These are phyloP conservation scores for Entoloma clypeatum DNA, from an alignment of 1,284 basidiomycete genomes.

Conservation along the genomic window DNA sequence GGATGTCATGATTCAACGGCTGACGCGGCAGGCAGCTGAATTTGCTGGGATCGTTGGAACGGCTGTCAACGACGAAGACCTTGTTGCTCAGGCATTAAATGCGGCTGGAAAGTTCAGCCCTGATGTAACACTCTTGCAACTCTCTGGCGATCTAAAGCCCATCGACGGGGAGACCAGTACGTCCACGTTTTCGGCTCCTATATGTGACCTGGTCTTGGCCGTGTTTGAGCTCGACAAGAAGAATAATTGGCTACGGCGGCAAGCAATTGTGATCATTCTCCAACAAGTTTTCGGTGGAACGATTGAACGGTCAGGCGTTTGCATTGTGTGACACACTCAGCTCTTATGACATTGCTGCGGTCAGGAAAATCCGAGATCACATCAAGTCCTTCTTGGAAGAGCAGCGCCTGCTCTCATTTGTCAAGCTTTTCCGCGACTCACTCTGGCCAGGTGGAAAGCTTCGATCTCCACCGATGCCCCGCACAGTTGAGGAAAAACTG, in stretches of 20 bases:
- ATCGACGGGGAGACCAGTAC: slow-evolving; percentile 81
- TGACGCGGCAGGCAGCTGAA: slow-evolving; percentile 85
- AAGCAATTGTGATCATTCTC: slow-evolving; percentile 93
- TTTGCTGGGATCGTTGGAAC: slow-evolving; percentile 79
- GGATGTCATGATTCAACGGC: slow-evolving; percentile 86
- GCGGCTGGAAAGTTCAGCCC: slow-evolving; percentile 60
- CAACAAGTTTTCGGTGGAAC: slow-evolving; percentile 95
- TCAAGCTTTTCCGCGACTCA: slow-evolving; percentile 64
- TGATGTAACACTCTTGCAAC: slow-evolving; percentile 62
- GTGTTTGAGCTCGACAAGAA: slow-evolving; percentile 94
- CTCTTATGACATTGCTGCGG: slow-evolving; percentile 4
- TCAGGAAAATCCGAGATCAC: slow-evolving; percentile 83
- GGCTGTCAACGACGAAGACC: slow-evolving; percentile 77
- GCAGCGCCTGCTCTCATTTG: slow-evolving; percentile 60
- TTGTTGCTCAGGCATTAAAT: slow-evolving; percentile 74
- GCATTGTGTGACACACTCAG: neutral
- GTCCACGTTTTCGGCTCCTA: slow-evolving; percentile 88
- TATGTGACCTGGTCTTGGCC: slow-evolving; percentile 90
- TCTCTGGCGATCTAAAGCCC: slow-evolving; percentile 72
- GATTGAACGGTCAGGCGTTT: slow-evolving; percentile 72
- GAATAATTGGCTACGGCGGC: slow-evolving; percentile 94
- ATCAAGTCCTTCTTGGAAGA: slow-evolving; percentile 64
- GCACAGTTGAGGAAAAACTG: slow-evolving; percentile 76
- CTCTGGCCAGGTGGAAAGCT: slow-evolving; percentile 84
- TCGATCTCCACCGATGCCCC: slow-evolving; percentile 55